Evolutionary conservation across 2,329 filamentous ascomycete genomes (phyloP).

Genomic region (Purpureocillium lavendulum): DNA sequence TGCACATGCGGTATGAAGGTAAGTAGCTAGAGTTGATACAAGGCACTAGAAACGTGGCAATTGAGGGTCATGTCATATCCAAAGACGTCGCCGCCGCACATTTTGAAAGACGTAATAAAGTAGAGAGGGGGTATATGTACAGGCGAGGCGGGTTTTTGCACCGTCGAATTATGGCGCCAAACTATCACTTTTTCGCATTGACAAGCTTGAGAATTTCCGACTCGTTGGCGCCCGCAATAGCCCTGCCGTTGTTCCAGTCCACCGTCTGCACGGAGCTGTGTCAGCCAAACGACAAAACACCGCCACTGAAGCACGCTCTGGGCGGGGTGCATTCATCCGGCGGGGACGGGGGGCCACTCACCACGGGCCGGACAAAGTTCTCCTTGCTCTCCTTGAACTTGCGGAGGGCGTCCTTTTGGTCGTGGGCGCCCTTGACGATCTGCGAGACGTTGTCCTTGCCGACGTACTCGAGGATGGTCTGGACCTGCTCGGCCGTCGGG

Average conservation of each 20-base stretch:
- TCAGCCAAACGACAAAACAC: neutral
- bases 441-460: constrained; percentile 50
- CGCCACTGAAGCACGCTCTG: too few species aligned
- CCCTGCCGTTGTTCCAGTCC: constrained; percentile 90
- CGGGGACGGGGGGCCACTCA: too few species aligned
- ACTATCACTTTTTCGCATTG: constrained; percentile 38
- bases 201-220: constrained; percentile 84
- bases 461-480: constrained; percentile 77
- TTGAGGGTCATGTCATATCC: too few species aligned
- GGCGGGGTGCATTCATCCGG: too few species aligned
- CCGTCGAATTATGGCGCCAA: neutral
- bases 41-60: too few species aligned
- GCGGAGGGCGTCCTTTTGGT: constrained; percentile 69
- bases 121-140: constrained; percentile 2
- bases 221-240: constrained; percentile 68
- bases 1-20: too few species aligned
- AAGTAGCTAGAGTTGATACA: too few species aligned
- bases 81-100: too few species aligned
- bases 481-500: constrained; percentile 76
- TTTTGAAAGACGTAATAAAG: neutral
- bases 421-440: constrained; percentile 66
- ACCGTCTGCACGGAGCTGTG: constrained; percentile 50
- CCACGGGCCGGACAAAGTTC: constrained; percentile 68
- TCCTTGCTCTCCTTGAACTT: constrained; percentile 63
- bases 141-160: neutral